Evolutionary conservation across 108 stramenopile species (phyloP), one percentile per base, ranked within the genome.

Genomic region (Asterionellopsis glacialis): DNA sequence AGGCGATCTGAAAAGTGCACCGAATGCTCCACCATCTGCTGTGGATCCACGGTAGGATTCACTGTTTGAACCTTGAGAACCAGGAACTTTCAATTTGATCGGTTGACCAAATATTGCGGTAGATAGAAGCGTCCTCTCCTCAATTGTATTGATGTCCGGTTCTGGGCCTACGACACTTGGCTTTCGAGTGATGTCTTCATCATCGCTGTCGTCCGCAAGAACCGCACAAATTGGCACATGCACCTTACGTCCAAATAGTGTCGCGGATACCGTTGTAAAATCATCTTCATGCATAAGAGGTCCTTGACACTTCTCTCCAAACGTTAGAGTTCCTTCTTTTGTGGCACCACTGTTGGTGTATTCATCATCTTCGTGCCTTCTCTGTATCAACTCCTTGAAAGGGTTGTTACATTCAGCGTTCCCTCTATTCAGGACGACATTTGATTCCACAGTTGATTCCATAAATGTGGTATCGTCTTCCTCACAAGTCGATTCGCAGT

Each of bases 231-330:
- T 63, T 4, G 69, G 69, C 14, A 70, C 45, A 12, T 18, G 41
- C 9, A 70, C n/a, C 13, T 70, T 53, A 25, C 47, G 15, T 9
- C 61, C 61, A 41, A 70, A 70, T 43, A 70, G 40, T 15, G 62
- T 56, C 11, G 42, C 56, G 1, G 55, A 39, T 14, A 70, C 33
- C 0, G 45, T 14, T 1, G 47, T 70, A n/a, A 63, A 11, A 12
- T 60, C 69, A 42, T 63, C 69, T 14, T 64, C 39, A 2, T 57
- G 47, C 2, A 48, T 5, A 2, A 21, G 1, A 7, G 33, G 15
- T 2, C n/a, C 56, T 39, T 41, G 15, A 11, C 15, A n/a, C 39
- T 57, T 57, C 11, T 57, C 6, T 15, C 26, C 56, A 42, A 57
- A 57, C 1, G 56, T 39, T 5, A 57, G 42, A 3, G 56, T 57